Evolutionary conservation across 2,329 filamentous ascomycete genomes (phyloP).

Genomic region (Hirsutella minnesotensis): DNA sequence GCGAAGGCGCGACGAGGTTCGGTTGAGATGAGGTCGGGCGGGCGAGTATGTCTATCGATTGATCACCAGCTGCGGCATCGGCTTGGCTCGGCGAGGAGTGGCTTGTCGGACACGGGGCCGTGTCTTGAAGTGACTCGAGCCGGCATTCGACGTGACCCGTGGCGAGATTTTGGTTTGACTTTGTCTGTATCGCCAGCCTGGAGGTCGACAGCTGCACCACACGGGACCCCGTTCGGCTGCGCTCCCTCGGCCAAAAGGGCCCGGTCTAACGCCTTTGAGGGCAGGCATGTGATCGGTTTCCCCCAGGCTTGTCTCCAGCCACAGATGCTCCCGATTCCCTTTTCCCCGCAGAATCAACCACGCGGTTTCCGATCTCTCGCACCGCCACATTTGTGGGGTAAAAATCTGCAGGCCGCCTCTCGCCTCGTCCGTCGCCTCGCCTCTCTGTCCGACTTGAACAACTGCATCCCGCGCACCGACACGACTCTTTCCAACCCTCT

Average conservation of each 20-base stretch:
- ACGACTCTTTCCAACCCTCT: too few species aligned
- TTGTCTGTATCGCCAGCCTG: too few species aligned
- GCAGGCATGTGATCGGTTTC: neutral
- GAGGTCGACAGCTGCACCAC: too few species aligned
- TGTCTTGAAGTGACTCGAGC: constrained; percentile 6
- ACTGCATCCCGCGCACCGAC: too few species aligned
- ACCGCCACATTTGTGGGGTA: constrained; percentile 6
- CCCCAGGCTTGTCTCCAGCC: neutral
- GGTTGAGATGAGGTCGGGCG: too few species aligned
- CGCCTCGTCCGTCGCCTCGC: neutral
- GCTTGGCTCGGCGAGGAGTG: too few species aligned
- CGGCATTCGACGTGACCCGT: neutral
- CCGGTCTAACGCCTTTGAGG: neutral
- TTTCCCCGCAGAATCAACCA: neutral
- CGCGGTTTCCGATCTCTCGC: too few species aligned
- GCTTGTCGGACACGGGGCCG: too few species aligned
- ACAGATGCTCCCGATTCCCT: neutral
- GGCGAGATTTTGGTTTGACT: too few species aligned
- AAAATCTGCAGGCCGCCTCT: neutral
- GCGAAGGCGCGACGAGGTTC: too few species aligned
- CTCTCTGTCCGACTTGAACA: neutral
- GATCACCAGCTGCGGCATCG: too few species aligned
- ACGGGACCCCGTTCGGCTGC: neutral
- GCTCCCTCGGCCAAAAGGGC: neutral
- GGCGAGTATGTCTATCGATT: too few species aligned